Base-by-base conservation (phyloP, 495 filamentous ascomycete genomes). In the Aspergillus affinis region DNA sequence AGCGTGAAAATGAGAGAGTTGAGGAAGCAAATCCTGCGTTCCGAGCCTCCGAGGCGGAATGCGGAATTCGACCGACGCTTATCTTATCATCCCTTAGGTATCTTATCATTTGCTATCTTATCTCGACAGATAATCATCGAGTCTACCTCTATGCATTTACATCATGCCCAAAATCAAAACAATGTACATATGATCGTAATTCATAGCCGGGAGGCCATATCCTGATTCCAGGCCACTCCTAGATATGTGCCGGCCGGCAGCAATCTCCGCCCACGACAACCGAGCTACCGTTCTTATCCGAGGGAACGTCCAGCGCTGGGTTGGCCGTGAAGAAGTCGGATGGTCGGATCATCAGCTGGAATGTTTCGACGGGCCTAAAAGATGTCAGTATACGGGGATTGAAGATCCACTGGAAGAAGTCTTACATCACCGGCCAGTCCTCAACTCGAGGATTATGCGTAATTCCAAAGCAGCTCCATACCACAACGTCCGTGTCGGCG, bases 291-390 rank as follows among this genome's bases (percentile, higher is more conserved):
- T 88, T 87, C 70, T 80, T 80, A 41, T 61, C 76, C 0, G 76
- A 86, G 19, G 88, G 83, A 26, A 92, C 89, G 72, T 93, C 89
- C 41, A 91, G 59, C 12, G 88, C 86, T 0, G 89, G 89, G 58
- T 92, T 93, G 65, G 76, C 80, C 7, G 84, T 83, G 71, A 93
- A 93, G 76, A 93, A 92, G 60, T 90, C 88, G 18, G 81, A 81
- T 0, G 89, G 89, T 58, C 87, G 85, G 57, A 92, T 89, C 83
- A 68, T 84, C 72, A 66, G 81, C 64, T 88, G 84, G 69, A 85
- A 83, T 21, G 81, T 87, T 61, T 79, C 78, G 17, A 78, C 74
- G 4, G 77, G 77, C 86, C 82, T 85, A 57, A 20, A 18, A 23
- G 10, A 54, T 20, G 61, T 64, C 60, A 63, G 56, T n/a, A 48